These are phyloP conservation scores for Tricholoma terreum DNA, from an alignment of 768 basidiomycete genomes.

Conservation along the genomic window DNA sequence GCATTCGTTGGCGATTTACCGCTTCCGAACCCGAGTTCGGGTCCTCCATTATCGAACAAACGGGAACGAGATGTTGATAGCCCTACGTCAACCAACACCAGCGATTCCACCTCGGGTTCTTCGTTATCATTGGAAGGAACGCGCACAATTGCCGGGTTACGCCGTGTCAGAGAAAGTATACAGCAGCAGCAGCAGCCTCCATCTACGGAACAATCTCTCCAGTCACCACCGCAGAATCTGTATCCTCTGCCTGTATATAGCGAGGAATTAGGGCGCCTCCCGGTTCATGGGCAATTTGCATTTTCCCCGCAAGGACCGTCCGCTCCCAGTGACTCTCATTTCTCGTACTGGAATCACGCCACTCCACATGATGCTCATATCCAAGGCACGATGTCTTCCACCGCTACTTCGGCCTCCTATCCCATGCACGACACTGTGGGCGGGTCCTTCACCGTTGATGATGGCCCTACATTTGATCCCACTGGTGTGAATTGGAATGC, in stretches of 20 bases:
- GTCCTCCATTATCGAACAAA: slow-evolving; percentile 48
- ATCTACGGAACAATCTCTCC: neutral
- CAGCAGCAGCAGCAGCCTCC: slow-evolving; percentile 1
- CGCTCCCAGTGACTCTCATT: neutral
- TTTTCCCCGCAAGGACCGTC: neutral
- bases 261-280: slow-evolving; percentile 55
- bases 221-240: slow-evolving; percentile 1
- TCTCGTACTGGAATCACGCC: neutral
- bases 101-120: slow-evolving; percentile 7
- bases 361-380: neutral
- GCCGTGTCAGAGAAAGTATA: slow-evolving; percentile 24
- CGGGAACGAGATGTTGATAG: slow-evolving; percentile 62
- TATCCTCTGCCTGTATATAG: slow-evolving; percentile 55
- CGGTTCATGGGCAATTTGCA: slow-evolving; percentile 34
- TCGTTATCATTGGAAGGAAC: slow-evolving; percentile 13
- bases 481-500: neutral
- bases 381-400: neutral
- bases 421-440: neutral
- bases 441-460: neutral
- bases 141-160: slow-evolving; percentile 36
- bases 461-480: neutral
- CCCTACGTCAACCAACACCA: slow-evolving; percentile 25
- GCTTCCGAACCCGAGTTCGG: slow-evolving; percentile 55
- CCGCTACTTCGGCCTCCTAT: neutral
- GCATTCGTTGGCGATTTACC: slow-evolving; percentile 71